A percentile compares a stretch with the other conserved stretches of the same genome.
These are phyloP conservation scores for Cercospora citrullina DNA, from an alignment of 2,329 filamentous ascomycete genomes.

Conservation along the genomic window DNA sequence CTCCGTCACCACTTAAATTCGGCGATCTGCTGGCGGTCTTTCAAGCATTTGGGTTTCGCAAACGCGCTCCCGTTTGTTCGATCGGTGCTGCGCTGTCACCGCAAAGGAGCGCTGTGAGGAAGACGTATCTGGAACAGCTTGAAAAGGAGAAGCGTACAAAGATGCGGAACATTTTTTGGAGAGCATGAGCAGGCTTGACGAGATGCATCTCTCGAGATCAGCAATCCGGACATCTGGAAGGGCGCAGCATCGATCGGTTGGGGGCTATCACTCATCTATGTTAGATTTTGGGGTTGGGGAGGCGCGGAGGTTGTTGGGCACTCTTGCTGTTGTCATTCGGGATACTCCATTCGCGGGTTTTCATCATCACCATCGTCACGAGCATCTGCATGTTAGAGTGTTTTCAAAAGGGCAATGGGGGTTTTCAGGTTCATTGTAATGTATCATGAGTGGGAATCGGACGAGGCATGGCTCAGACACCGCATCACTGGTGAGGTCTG, in stretches of 20 bases:
- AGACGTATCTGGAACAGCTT: background rate
- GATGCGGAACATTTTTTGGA: background rate
- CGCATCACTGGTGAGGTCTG: background rate
- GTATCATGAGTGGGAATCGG: background rate
- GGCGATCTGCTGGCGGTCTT: background rate
- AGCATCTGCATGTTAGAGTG: background rate
- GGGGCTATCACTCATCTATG: background rate
- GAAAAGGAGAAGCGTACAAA: background rate
- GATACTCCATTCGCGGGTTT: background rate
- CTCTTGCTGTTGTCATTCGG: background rate
- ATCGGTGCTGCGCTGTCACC: background rate
- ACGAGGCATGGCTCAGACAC: background rate
- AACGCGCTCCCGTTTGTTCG: background rate
- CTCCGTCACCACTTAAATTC: background rate
- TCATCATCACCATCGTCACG: background rate
- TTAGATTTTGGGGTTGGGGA: background rate
- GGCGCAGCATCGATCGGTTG: background rate
- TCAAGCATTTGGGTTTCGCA: background rate
- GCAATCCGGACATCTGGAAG: background rate
- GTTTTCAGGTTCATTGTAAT: background rate
- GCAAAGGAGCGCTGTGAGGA: background rate
- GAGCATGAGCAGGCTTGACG: background rate
- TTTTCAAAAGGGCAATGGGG: background rate
- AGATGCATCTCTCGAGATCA: background rate
- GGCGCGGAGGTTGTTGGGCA: background rate